These are phyloP conservation scores for Fraxinus latifolia DNA, from an alignment of 305 asterid species.

Conservation along the genomic window DNA sequence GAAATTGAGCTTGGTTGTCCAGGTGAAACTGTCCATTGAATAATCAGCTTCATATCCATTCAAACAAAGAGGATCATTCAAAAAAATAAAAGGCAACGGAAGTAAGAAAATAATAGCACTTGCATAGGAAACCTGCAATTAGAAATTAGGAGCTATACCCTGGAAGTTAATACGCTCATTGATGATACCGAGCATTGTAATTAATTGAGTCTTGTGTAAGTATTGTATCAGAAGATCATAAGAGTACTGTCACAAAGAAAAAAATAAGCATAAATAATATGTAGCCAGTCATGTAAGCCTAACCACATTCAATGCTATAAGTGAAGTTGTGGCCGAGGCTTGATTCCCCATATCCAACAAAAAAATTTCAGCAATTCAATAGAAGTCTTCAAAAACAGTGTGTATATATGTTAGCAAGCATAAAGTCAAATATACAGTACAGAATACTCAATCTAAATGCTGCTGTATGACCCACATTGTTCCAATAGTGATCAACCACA, in stretches of 20 bases:
- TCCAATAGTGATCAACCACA: not conserved
- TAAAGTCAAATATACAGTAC: not conserved
- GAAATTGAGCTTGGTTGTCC: constrained; percentile 88
- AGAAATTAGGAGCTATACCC: constrained; percentile 41
- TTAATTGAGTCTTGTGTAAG: constrained; percentile 79
- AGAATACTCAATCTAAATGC: constrained; percentile 8
- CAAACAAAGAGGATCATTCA: constrained; percentile 9
- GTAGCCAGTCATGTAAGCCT: not conserved
- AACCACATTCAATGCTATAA: not conserved
- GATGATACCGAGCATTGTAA: constrained; percentile 82
- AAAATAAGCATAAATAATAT: constrained; percentile 14
- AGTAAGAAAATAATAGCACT: constrained; percentile 10
- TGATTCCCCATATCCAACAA: not conserved
- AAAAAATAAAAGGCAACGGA: not conserved
- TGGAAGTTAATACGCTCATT: constrained; percentile 89
- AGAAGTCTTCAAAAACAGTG: not conserved
- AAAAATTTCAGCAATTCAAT: not conserved
- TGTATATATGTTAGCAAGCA: not conserved
- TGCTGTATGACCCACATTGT: not conserved
- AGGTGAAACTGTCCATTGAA: constrained; percentile 67
- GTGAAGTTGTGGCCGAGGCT: not conserved
- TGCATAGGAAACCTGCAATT: constrained; percentile 1
- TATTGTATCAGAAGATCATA: constrained; percentile 83
- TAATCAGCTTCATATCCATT: constrained; percentile 18
- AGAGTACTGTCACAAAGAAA: constrained; percentile 55